phyloP scores from a whole-genome alignment of 1,284 basidiomycete species.

The Heterobasidion parviporum region DNA sequence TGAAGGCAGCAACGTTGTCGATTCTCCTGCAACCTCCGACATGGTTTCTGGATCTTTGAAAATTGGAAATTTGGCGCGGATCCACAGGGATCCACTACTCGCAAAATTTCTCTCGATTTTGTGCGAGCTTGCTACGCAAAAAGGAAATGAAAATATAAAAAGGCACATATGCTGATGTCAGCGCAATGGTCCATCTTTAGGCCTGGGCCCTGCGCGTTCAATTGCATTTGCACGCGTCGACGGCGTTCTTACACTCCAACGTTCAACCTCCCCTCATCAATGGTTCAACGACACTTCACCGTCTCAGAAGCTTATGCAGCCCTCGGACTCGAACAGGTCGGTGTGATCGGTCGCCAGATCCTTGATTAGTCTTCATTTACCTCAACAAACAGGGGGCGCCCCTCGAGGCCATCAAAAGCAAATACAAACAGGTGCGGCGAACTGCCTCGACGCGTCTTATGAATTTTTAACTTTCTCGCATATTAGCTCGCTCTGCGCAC shows the following conservation, averaged over 20 bases:
- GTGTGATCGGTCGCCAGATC: background rate
- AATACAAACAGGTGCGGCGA: constrained; percentile 53
- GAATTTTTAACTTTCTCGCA: background rate
- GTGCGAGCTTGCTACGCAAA: too few relatives aligned
- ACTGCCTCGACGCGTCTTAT: constrained; percentile 1
- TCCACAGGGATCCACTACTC: too few relatives aligned
- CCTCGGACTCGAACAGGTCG: constrained; percentile 54
- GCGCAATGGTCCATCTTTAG: background rate
- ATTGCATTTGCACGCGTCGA: constrained; percentile 4
- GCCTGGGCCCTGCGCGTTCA: background rate
- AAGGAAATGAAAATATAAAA: too few relatives aligned
- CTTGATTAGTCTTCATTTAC: background rate
- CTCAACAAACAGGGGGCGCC: constrained; percentile 37
- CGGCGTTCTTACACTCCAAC: background rate
- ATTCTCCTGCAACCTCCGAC: too few relatives aligned
- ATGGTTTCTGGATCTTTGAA: too few relatives aligned
- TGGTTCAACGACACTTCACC: constrained; percentile 27
- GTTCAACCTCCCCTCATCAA: constrained; percentile 9
- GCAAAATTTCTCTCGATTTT: too few relatives aligned
- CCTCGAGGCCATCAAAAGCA: constrained; percentile 52
- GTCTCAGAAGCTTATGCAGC: constrained; percentile 43
- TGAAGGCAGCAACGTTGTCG: too few relatives aligned
- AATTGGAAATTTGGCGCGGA: too few relatives aligned
- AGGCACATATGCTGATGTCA: background rate
- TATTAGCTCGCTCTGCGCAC: constrained; percentile 53